Evolutionary conservation across 176 grass and related monocot genomes (phyloP), one percentile per base, ranked within the genome.

Genomic region (Avena sativa): DNA sequence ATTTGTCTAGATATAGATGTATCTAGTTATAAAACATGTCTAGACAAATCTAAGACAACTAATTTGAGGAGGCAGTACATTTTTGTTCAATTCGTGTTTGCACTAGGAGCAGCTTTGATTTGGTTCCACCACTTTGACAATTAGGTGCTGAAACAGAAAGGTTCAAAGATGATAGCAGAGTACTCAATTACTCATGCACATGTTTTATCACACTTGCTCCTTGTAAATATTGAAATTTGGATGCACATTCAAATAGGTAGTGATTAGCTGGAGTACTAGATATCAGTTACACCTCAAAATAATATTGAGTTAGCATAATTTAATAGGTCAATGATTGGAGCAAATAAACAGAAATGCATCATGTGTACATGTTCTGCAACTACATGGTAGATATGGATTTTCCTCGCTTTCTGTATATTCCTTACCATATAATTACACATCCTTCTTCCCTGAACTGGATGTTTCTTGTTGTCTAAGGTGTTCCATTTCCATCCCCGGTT

Each of bases 181-280:
- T 60, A 64, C 10, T 38, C 17, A 4, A 70, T 14, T 60, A 64
- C 10, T 38, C 17, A 4, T 83, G 58, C 47, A 10, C 59, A 56
- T 73, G 48, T 46, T 48, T 48, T 66, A 25, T 65, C 65, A 19
- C 15, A 86, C 40, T 53, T 83, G 9, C 65, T 44, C 15, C 2
- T 21, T 60, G 1, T 44, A 44, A 4, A 28, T 62, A 79, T 32
- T 72, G 23, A 71, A 47, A 48, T 19, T 69, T 5, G 26, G 5
- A 13, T 70, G 28, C 4, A 55, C 51, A 44, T 17, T 55, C 25
- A 50, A 52, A 58, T 86, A 50, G 56, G 65, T 49, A 65, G 82
- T 25, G 68, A 85, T 57, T 69, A 86, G 49, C 59, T 80, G 46
- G 32, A 88, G 15, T 81, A 62, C 12, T 34, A 11, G 8, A 30